Base-by-base conservation (phyloP, 805 yeast genomes). In the Blastobotrys parvus region DNA sequence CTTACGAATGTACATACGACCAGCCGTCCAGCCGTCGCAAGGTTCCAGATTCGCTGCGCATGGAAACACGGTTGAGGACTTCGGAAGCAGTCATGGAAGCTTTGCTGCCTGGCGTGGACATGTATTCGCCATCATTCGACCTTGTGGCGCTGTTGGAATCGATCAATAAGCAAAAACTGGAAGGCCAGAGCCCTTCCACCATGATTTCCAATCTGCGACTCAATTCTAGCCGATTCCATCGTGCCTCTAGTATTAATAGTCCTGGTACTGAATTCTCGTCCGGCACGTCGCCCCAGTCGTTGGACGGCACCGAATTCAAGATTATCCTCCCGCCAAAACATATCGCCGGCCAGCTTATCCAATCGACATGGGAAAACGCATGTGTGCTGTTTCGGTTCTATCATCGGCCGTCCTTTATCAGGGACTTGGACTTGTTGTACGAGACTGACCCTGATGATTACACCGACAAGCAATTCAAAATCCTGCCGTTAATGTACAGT, bases 301-400 rank as follows among this genome's bases (percentile, higher is more conserved):
- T 45, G 11, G 48, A 41, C 13, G 40, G 41, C 15, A 67, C 70
- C 20, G 88, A 80, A 53, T 71, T 82, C 50, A 77, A 71, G 48
- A 71, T 81, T 47, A 75, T 82, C 6, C 63, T 88, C 30, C 96
- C 96, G 0, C 76, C 89, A 1, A 79, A 82, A 55, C 80, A 77
- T 27, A 72, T 74, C 20, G 90, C 95, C 0, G 60, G 84, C 30
- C 76, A 75, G 50, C 68, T 87, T 47, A 78, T 88, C 18, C 75
- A 77, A 46, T 75, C 80, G 36, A 82, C 89, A 1, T 88, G 95
- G 94, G 77, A 79, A 48, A 78, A 80, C 52, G 94, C 94, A 0
- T 86, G 94, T 61, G 87, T 86, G 3, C 66, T 88, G 41, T 84
- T 87, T 58, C 69, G 94, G 44, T 87, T 88, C 59, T 83, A 85